A percentile compares a stretch with the other conserved stretches of the same genome.
Conservation (phyloP, 2,329 filamentous ascomycete species). For the Phoma herbarum region DNA sequence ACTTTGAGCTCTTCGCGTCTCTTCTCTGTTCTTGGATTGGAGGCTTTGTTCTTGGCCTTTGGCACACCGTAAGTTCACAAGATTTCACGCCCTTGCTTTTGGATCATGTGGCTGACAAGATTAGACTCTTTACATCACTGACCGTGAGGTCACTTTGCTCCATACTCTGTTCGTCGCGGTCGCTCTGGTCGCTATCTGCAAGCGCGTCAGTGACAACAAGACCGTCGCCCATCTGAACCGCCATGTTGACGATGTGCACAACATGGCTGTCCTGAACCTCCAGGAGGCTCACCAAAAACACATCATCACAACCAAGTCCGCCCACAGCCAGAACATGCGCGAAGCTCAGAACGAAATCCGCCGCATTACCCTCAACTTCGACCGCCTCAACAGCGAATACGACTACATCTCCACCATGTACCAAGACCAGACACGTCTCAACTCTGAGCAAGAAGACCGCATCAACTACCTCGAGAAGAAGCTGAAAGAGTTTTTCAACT, state of each 20-base stretch:
- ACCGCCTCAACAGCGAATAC: constrained; percentile 24
- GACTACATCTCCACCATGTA: constrained; percentile 25
- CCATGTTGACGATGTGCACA: constrained; percentile 10
- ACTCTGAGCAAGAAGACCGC: constrained; percentile 38
- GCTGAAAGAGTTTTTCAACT: constrained; percentile 32
- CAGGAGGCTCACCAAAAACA: constrained; percentile 22
- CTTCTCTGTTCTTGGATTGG: neutral
- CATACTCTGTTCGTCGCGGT: constrained; percentile 16
- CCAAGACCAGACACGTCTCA: constrained; percentile 26
- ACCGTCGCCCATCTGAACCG: constrained; percentile 12
- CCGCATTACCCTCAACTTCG: constrained; percentile 13
- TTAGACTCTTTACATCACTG: constrained; percentile 3
- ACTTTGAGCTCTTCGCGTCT: neutral
- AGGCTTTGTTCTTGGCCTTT: constrained; percentile 3
- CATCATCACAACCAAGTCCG: constrained; percentile 14
- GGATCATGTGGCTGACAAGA: neutral
- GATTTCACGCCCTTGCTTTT: neutral
- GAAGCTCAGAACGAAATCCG: constrained; percentile 16
- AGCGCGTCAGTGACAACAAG: constrained; percentile 3
- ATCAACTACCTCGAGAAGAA: constrained; percentile 43
- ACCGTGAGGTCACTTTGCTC: neutral
- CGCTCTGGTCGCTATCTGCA: constrained; percentile 2
- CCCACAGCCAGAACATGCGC: constrained; percentile 9
- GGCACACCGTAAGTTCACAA: neutral
- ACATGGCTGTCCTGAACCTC: constrained; percentile 15